Conservation (phyloP, 1,139 yeast genomes). For the Kodamaea alishanica region DNA sequence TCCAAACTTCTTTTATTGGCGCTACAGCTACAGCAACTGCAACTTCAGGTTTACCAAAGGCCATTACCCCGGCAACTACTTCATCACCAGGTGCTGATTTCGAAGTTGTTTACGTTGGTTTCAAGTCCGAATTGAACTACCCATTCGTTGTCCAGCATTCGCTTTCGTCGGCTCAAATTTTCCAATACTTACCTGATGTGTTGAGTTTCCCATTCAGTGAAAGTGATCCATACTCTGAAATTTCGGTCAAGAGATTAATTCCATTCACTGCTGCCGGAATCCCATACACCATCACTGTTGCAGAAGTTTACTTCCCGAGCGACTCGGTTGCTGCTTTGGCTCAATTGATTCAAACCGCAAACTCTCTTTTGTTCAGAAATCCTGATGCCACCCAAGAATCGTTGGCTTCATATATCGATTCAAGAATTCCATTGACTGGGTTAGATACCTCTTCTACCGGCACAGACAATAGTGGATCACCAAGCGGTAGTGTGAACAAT, state of each 20-base stretch:
- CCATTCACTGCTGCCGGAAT: conserved; percentile 56
- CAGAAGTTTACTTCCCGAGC: conserved; percentile 71
- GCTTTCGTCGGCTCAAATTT: conserved; percentile 70
- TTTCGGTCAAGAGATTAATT: conserved; percentile 57
- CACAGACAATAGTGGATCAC: conserved; percentile 11
- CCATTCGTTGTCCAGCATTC: conserved; percentile 67
- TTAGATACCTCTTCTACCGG: conserved; percentile 27
- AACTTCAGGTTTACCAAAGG: conserved; percentile 62
- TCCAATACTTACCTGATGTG: conserved; percentile 62
- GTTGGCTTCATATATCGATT: conserved; percentile 58
- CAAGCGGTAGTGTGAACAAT: conserved; percentile 44
- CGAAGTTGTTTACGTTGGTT: conserved; percentile 64
- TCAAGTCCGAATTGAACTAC: conserved; percentile 63
- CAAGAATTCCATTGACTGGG: conserved; percentile 60
- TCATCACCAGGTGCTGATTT: conserved; percentile 48
- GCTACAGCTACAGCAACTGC: conserved; percentile 28
- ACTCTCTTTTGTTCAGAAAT: conserved; percentile 50
- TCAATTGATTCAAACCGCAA: conserved; percentile 35
- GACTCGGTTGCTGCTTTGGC: conserved; percentile 43
- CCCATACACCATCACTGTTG: conserved; percentile 65
- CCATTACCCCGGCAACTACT: conserved; percentile 54
- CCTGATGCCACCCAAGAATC: conserved; percentile 43
- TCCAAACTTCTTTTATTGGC: conserved; percentile 30
- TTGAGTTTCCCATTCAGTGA: conserved; percentile 50
- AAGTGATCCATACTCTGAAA: conserved; percentile 28